Evolutionary conservation across 371 early-diverging fungal genomes (phyloP).

Genomic region (Zychaea mexicana): DNA sequence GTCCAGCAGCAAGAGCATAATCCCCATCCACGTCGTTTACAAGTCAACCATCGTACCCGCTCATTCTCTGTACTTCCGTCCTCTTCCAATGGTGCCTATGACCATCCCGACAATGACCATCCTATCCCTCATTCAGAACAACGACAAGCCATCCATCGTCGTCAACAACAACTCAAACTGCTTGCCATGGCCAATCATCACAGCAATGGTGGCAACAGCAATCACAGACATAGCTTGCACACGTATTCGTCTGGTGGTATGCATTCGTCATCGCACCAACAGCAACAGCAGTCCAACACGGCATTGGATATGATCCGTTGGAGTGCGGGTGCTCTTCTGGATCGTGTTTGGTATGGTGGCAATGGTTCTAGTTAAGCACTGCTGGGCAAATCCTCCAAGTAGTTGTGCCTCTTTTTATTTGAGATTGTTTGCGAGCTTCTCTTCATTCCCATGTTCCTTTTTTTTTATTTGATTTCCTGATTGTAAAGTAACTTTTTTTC

Average conservation of each 20-base stretch:
- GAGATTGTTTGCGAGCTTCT: no score
- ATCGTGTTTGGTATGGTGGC: conserved; percentile 21
- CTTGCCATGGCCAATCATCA: not conserved
- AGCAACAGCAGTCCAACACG: conserved; percentile 6
- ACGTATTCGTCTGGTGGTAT: not conserved
- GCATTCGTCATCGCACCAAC: not conserved
- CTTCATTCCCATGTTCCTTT: no score
- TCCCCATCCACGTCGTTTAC: conserved; percentile 6
- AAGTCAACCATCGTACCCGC: conserved; percentile 2
- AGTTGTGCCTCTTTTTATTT: no score
- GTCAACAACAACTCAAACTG: conserved; percentile 18
- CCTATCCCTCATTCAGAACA: conserved; percentile 19
- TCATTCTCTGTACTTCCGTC: conserved; percentile 20
- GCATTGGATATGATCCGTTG: conserved; percentile 21
- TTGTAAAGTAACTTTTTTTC: no score
- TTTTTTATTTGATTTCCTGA: no score
- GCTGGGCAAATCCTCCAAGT: not conserved
- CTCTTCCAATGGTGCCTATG: not conserved
- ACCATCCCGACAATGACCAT: not conserved
- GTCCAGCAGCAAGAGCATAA: conserved; percentile 1
- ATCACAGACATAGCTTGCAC: not conserved
- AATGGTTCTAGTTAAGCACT: no score
- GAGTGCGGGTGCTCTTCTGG: conserved; percentile 26
- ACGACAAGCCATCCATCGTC: conserved; percentile 21
- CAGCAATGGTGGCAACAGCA: not conserved